Evolutionary conservation across 2,329 filamentous ascomycete genomes (phyloP).

Genomic region (Alternaria solani): DNA sequence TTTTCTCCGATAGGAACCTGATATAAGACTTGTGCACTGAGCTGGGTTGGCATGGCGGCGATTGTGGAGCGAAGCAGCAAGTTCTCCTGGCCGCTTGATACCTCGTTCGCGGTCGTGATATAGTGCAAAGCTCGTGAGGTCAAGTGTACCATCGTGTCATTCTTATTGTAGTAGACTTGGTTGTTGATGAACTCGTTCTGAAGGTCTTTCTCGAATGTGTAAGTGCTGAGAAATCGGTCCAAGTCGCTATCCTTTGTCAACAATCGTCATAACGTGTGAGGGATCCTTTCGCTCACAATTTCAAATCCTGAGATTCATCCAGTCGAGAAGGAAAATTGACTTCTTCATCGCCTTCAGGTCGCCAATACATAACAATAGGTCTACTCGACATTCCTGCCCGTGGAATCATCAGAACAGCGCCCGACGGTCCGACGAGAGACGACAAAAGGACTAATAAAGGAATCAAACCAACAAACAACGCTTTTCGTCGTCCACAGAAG

Average conservation of each 20-base stretch:
- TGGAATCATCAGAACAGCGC: constrained; percentile 20
- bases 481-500: not conserved
- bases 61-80: not conserved
- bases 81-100: not conserved
- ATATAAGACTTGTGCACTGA: not conserved
- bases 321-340: not conserved
- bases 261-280: not conserved
- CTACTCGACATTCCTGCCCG: not conserved
- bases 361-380: not conserved
- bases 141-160: not conserved
- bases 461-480: not conserved
- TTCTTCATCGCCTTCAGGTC: rapidly evolving
- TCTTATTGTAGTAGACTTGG: not conserved
- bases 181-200: not conserved
- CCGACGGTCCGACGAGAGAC: constrained; percentile 17
- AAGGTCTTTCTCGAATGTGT: not conserved
- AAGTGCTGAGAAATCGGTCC: not conserved
- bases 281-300: not conserved
- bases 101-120: not conserved
- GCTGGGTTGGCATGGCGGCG: not conserved
- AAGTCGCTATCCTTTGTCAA: not conserved
- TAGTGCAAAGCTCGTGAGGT: not conserved
- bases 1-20: not conserved
- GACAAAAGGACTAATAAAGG: not conserved
- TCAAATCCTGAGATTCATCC: not conserved